Evolutionary conservation across 441 rosid genomes (phyloP), one percentile per base, ranked within the genome.

Genomic region (Macaranga tanarius): DNA sequence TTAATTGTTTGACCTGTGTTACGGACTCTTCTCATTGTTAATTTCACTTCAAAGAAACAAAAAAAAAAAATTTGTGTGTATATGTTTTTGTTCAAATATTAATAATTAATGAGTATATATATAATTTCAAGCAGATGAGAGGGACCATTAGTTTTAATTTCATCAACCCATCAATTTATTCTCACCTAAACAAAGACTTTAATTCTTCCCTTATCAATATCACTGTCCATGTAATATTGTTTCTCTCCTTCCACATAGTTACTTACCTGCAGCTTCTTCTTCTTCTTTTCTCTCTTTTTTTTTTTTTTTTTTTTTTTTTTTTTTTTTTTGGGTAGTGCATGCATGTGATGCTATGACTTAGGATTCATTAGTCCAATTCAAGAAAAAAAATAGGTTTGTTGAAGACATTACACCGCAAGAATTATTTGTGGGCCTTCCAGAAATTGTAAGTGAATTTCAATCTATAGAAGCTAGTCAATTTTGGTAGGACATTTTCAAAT

Each of bases 131-230:
- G 1, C 1, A 22, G 4, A 45, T 8, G 44, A 42, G 75, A 57
- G 84, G 77, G 81, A 75, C 79, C 75, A 71, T 78, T 65, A 1
- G 9, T 45, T 48, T 48, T 20, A 63, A 12, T 51, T 75, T 65
- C 72, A 70, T 80, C 79, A 77, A 79, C 79, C 73, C 63, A 75
- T 79, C 84, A 77, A 73, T 76, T 71, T 76, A 61, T 76, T 77
- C 84, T 62, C 73, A 83, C 88, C 88, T 79, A 83, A 83, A 80
- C 84, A 47, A 77, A 80, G 88, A 85, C 88, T 85, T 85, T 82
- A n/a, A n/a, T n/a, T 58, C 70, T 76, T 51, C 71, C 70, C 48
- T 65, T 56, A 54, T 74, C 23, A 59, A 73, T 13, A 54, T 19
- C 69, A 65, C 71, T 75, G 61, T 67, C 81, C 77, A 72, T 78